Conservation (phyloP, 495 filamentous ascomycete species). For the Extremus antarcticus region DNA sequence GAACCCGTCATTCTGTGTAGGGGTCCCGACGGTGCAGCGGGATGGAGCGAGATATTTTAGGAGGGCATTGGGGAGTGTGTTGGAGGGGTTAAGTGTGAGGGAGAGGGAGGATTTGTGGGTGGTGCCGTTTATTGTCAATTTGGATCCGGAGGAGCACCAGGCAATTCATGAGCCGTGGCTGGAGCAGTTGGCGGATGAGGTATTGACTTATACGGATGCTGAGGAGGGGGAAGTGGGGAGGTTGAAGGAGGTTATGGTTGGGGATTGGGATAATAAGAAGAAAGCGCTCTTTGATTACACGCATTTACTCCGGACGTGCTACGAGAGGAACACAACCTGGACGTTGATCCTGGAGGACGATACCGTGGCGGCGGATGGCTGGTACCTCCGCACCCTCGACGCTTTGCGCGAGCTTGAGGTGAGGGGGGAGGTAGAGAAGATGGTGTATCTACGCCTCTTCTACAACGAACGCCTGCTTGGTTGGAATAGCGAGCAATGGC, state of each 20-base stretch:
- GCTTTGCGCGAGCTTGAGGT: slow-evolving; percentile 32
- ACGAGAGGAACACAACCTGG: slow-evolving; percentile 35
- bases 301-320: slow-evolving; percentile 38
- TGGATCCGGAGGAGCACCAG: slow-evolving; percentile 38
- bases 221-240: slow-evolving; percentile 17
- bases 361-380: slow-evolving; percentile 39
- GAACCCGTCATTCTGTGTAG: slow-evolving; percentile 18
- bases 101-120: slow-evolving; percentile 40
- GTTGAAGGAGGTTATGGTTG: slow-evolving; percentile 22
- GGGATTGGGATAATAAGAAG: slow-evolving; percentile 26
- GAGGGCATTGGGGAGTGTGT: slow-evolving; percentile 40
- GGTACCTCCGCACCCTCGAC: slow-evolving; percentile 38
- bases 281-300: slow-evolving; percentile 43
- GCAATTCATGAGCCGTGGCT: slow-evolving; percentile 43
- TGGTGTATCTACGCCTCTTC: slow-evolving; percentile 48
- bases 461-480: slow-evolving; percentile 46
- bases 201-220: slow-evolving; percentile 35
- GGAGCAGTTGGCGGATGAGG: slow-evolving; percentile 34
- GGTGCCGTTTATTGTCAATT: slow-evolving; percentile 44
- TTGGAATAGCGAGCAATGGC: slow-evolving; percentile 46
- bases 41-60: slow-evolving; percentile 33
- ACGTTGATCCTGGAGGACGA: slow-evolving; percentile 48
- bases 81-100: slow-evolving; percentile 36
- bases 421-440: slow-evolving; percentile 1
- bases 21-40: slow-evolving; percentile 20